Percentiles rank a stretch among this genome's conserved stretches.
phyloP scores from a whole-genome alignment of 257 asterid species.

The Capsicum chinense region DNA sequence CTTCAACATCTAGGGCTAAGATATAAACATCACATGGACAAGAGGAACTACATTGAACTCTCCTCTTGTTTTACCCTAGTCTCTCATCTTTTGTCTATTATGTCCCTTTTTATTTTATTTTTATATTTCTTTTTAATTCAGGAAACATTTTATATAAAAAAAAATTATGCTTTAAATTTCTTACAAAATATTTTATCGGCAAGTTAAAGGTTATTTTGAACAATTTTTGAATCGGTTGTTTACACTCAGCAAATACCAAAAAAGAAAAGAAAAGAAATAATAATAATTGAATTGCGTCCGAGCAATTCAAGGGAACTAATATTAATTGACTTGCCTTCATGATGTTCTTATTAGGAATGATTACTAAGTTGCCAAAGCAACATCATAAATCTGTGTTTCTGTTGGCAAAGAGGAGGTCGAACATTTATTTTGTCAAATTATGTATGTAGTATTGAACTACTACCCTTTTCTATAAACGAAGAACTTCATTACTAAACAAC shows the following conservation, averaged over 20 bases:
- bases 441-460: not conserved
- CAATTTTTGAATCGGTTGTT: not conserved
- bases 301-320: not conserved
- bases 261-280: too few species aligned
- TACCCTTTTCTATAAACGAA: not conserved
- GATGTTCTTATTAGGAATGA: not conserved
- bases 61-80: not conserved
- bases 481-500: not conserved
- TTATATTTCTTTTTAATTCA: too few species aligned
- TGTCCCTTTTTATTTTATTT: too few species aligned
- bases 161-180: not conserved
- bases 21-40: not conserved
- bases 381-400: conserved; percentile 6
- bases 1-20: not conserved
- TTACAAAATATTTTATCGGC: not conserved
- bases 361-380: not conserved
- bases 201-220: not conserved
- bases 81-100: not conserved
- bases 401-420: conserved; percentile 4
- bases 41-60: conserved; percentile 6
- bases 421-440: not conserved
- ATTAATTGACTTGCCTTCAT: not conserved
- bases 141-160: too few species aligned
- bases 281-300: not conserved
- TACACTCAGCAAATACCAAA: not conserved